Base-by-base conservation (phyloP, 331 rosid genomes). In the Quercus lobata region DNA sequence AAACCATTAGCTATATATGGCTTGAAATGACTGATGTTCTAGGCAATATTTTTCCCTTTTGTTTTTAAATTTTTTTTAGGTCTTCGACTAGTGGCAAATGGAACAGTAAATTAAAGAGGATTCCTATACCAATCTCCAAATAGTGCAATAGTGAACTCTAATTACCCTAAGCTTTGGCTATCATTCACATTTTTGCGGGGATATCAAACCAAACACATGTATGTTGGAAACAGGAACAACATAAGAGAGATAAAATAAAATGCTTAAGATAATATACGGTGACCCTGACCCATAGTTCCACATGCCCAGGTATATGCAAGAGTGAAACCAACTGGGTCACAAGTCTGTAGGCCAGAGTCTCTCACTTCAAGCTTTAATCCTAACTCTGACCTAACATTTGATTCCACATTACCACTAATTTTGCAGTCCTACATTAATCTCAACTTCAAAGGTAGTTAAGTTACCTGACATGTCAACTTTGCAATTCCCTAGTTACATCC, bases 241-340 rank as follows among this genome's bases (percentile, higher is more conserved):
- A 12, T 32, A 77, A 35, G 41, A 35, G 41, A 6, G 41, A 34
- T 35, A 35, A 82, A 86, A 77, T 80, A 83, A 83, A 74, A 81
- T 18, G 27, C 82, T 76, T 2, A 46, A 73, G n/a, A 69, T 0
- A 25, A 14, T 87, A 86, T 87, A 95, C 81, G 89, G 75, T 24
- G 92, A 86, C 76, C 98, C 98, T 93, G 99, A 44, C 99, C 99
- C 10, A 93, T 84, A 27, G 18, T 0, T 4, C 99, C 99, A 77
- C 98, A 96, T 1, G 99, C 99, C 93, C 91, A 89, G 63, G 99
- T 96, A 70, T 96, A 97, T 68, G 99, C 98, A 60, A 93, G 98
- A 3, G 99, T 96, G 89, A 96, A 96, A 1, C 98, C 97, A 70
- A 97, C 97, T 30, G 97, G 98, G 83, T 93, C 99, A 57, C 98